Evolutionary conservation across 176 grass and related monocot species (phyloP).

Genomic region (Melocanna baccifera): DNA sequence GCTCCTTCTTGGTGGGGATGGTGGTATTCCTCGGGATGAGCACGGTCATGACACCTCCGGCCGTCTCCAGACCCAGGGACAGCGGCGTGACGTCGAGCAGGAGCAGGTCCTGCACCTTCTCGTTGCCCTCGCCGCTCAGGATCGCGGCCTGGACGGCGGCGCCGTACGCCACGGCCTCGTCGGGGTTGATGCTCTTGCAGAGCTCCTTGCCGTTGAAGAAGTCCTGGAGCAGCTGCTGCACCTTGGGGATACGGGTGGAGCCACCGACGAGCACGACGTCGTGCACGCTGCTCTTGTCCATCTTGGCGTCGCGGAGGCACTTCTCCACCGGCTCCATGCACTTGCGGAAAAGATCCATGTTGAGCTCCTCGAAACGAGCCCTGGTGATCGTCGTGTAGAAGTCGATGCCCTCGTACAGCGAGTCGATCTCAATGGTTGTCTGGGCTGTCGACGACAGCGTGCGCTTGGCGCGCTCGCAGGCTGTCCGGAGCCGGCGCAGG

Average conservation of each 20-base stretch:
- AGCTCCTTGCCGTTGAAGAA: constrained; percentile 99
- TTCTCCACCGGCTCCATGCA: constrained; percentile 97
- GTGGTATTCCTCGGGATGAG: constrained; percentile 85
- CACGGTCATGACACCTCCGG: constrained; percentile 74
- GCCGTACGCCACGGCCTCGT: constrained; percentile 95
- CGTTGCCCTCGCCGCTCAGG: constrained; percentile 86
- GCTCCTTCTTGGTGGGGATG: constrained; percentile 87
- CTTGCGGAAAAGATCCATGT: constrained; percentile 97
- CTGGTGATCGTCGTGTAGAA: constrained; percentile 93
- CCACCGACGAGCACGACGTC: constrained; percentile 95
- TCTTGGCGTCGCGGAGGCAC: constrained; percentile 94
- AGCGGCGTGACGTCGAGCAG: constrained; percentile 76
- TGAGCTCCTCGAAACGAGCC: constrained; percentile 88
- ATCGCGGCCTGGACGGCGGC: constrained; percentile 92
- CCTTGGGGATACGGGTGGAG: constrained; percentile 87
- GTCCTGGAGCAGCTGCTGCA: constrained; percentile 96
- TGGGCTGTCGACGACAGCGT: constrained; percentile 88
- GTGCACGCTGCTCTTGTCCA: constrained; percentile 87
- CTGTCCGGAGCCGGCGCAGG: constrained; percentile 50
- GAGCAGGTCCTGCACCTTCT: constrained; percentile 91
- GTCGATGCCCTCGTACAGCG: constrained; percentile 85
- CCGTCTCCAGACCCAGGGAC: constrained; percentile 63
- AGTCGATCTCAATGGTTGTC: constrained; percentile 94
- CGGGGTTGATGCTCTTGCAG: constrained; percentile 99
- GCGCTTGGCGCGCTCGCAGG: constrained; percentile 88